Evolutionary conservation across 805 yeast genomes (phyloP), one percentile per base, ranked within the genome.

Genomic region (Saccharomycopsis lassenensis): DNA sequence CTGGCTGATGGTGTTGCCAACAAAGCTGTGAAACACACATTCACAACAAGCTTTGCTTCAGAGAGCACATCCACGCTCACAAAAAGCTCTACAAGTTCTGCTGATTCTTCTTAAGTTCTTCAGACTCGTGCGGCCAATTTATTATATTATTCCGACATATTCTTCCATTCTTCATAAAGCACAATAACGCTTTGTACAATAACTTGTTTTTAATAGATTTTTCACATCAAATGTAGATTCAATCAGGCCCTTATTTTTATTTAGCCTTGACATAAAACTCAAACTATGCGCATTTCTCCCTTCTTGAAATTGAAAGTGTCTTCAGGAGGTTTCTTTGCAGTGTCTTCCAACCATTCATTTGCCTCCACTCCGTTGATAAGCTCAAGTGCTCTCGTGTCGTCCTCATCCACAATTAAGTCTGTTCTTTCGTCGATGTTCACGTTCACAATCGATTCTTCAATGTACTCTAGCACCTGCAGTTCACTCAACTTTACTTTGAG

Each of bases 221-320:
- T 26, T 28, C 17, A 8, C 5, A 7, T 31, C 23, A n/a, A n/a
- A n/a, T 31, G 14, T 31, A 17, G 5, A 29, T 19, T 20, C 21
- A 24, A 20, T 22, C 23, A 4, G 20, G 10, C 16, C 23, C 27
- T 22, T 14, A 5, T 31, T 31, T 31, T 22, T 22, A 14, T 7
- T 21, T 22, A 14, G 11, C 27, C 21, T 11, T 4, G 14, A 30
- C 5, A 21, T 12, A 31, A n/a, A 31, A 21, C 23, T 15, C 34
- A 31, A 22, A 22, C 8, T 17, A 20, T 22, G 5, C 17, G 4
- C 12, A 20, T 24, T 20, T 12, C 31, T 16, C 29, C 37, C 44
- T 30, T 44, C 42, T 31, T 41, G 26, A 12, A 46, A 34, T 41
- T 29, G 26, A 40, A 40, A 6, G 44, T 40, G 22, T 40, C 44